Base-by-base conservation (phyloP, 2,329 filamentous ascomycete genomes). In the Diaporthe citri region DNA sequence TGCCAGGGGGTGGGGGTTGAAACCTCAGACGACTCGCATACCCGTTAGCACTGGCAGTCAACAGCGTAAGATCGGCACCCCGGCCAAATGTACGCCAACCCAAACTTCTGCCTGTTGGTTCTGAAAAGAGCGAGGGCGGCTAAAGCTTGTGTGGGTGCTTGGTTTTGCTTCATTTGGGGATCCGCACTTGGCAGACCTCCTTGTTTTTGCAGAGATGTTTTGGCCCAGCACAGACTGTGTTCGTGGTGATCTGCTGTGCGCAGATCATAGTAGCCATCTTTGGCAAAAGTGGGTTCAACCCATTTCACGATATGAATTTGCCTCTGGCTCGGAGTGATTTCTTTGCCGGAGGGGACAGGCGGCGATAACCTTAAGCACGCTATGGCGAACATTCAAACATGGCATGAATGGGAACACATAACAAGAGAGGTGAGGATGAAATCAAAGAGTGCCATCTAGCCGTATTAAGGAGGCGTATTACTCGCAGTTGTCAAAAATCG, bases 1-100 rank as follows among this genome's bases (percentile, higher is more conserved):
- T 69, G 48, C 64, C 48, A 67, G 62, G 48, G 64, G 64, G 64
- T 55, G 20, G 64, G 64, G 48, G 64, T 69, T 69, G 64, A 69
- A 69, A 69, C 64, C 64, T 69, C 64, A 55, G 48, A 69, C 64
- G 64, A 55, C 64, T 69, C 48, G 48, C 46, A 41, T 69, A 7
- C 36, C 46, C 34, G 41, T 15, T 22, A 41, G 48, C 31, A 31
- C 31, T 31, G 31, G 31, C 34, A 69, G 64, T 69, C 64, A 69
- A 55, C 48, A 39, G 48, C n/a, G 64, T 69, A 20, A 69, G 64
- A 69, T 69, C 64, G 64, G 48, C 64, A 69, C 48, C 64, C 48
- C 34, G 48, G 48, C 48, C 64, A 34, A 28, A 28, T 69, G 2
- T 10, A 34, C 15, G 48, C 34, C 64, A 69, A 52, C n/a, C 64